Conservation (phyloP, 352 stramenopile species). For the Pythium rhizo-oryzae region DNA sequence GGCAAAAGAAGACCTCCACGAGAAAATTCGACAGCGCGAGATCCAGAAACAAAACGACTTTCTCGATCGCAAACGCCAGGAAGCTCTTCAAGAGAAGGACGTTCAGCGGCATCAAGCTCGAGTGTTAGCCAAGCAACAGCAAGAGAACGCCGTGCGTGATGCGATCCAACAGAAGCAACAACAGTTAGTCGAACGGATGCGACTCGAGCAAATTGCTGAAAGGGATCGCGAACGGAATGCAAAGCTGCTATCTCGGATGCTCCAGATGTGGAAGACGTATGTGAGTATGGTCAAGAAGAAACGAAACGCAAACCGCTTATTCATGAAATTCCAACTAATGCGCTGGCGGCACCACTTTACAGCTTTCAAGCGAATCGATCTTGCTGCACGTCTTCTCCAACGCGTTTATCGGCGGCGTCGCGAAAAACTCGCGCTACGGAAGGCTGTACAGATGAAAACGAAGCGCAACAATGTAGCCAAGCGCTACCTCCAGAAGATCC, state of each 20-base stretch:
- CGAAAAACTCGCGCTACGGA: slow-evolving; percentile 33
- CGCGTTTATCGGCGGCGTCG: slow-evolving; percentile 27
- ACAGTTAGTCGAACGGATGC: slow-evolving; percentile 48
- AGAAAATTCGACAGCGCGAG: slow-evolving; percentile 59
- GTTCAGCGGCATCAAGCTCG: slow-evolving; percentile 58
- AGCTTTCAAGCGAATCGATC: slow-evolving; percentile 29
- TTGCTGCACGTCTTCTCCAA: slow-evolving; percentile 46
- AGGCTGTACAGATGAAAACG: slow-evolving; percentile 41
- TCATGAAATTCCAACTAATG: slow-evolving; percentile 65
- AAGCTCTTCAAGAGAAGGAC: slow-evolving; percentile 58
- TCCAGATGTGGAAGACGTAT: slow-evolving; percentile 44
- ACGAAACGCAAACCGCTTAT: slow-evolving; percentile 54
- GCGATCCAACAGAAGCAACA: slow-evolving; percentile 48
- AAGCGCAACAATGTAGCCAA: slow-evolving; percentile 56
- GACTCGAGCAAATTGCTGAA: slow-evolving; percentile 50
- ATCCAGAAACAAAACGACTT: slow-evolving; percentile 48
- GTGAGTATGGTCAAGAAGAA: slow-evolving; percentile 36
- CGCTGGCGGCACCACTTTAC: slow-evolving; percentile 54
- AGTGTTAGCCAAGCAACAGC: slow-evolving; percentile 50
- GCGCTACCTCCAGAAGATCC: slow-evolving; percentile 61
- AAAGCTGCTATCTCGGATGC: slow-evolving; percentile 28
- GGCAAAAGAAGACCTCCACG: slow-evolving; percentile 48
- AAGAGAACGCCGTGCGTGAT: slow-evolving; percentile 45
- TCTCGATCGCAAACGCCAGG: slow-evolving; percentile 58
- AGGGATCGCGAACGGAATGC: slow-evolving; percentile 33